Evolutionary conservation across 805 yeast genomes (phyloP).

Genomic region (Nakazawaea holstii): DNA sequence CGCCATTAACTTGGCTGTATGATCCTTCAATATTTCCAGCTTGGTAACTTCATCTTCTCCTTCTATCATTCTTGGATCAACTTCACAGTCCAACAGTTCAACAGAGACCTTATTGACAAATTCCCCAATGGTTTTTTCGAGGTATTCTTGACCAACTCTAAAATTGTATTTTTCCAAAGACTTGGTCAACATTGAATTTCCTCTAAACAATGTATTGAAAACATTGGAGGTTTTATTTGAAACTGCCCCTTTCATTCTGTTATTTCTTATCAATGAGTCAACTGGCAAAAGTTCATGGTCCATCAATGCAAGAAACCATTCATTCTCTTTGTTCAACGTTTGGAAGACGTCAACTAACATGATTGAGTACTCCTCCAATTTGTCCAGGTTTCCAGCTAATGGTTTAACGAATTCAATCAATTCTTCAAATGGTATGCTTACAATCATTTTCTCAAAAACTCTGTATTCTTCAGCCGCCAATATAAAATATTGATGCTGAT

Average conservation of each 20-base stretch:
- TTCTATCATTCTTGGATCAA: conserved; percentile 60
- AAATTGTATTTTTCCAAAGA: conserved; percentile 73
- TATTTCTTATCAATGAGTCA: conserved; percentile 38
- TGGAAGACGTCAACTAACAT: conserved; percentile 73
- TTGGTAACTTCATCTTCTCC: conserved; percentile 17
- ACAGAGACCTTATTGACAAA: conserved; percentile 48
- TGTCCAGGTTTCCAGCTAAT: conserved; percentile 19
- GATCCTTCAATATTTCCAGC: conserved; percentile 25
- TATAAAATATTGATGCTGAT: conserved; percentile 47
- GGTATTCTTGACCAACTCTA: conserved; percentile 72
- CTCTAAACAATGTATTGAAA: conserved; percentile 70
- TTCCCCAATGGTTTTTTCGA: conserved; percentile 68
- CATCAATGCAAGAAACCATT: conserved; percentile 69
- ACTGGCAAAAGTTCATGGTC: conserved; percentile 55
- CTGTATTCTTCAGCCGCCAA: conserved; percentile 57
- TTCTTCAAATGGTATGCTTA: conserved; percentile 45
- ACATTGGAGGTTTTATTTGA: conserved; percentile 30
- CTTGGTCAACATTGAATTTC: conserved; percentile 78
- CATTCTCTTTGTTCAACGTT: conserved; percentile 58
- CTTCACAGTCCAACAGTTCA: conserved; percentile 58
- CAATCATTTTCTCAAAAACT: conserved; percentile 56
- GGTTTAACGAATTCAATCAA: conserved; percentile 43
- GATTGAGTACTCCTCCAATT: conserved; percentile 49
- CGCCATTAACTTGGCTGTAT: conserved; percentile 40
- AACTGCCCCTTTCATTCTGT: conserved; percentile 28